Evolutionary conservation across 2,329 filamentous ascomycete species (phyloP).

Genomic region (Ophiosphaerella narmari): DNA sequence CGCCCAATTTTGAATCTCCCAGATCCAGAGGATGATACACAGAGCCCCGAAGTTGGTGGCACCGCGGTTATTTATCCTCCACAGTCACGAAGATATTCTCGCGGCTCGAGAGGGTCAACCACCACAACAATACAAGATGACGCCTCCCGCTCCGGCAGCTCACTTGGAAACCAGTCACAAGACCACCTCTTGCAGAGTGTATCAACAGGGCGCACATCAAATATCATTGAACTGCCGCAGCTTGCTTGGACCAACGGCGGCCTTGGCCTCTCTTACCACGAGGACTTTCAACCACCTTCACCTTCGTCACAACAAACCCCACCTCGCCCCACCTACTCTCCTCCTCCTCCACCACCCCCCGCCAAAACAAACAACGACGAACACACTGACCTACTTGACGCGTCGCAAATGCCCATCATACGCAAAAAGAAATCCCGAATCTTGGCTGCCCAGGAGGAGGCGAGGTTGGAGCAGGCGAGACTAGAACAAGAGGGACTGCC

Average conservation of each 20-base stretch:
- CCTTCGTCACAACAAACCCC: constrained; percentile 35
- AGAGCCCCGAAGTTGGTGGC: constrained; percentile 32
- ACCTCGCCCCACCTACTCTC: constrained; percentile 53
- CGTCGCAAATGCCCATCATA: constrained; percentile 16
- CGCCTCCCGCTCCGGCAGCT: constrained; percentile 39
- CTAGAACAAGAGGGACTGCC: too few relatives aligned
- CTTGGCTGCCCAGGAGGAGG: too few relatives aligned
- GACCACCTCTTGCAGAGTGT: constrained; percentile 45
- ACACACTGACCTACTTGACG: constrained; percentile 7
- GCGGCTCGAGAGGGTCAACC: constrained; percentile 36
- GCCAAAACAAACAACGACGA: constrained; percentile 19
- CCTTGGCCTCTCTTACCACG: constrained; percentile 52
- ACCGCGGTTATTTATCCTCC: constrained; percentile 46
- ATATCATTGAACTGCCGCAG: constrained; percentile 41
- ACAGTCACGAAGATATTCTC: constrained; percentile 41
- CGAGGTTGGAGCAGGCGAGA: too few relatives aligned
- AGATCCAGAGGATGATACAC: constrained; percentile 27
- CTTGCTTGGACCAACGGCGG: constrained; percentile 44
- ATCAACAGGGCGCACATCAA: constrained; percentile 29
- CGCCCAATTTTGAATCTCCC: constrained; percentile 22
- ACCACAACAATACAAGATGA: constrained; percentile 42
- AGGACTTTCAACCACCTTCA: constrained; percentile 28
- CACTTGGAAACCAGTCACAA: constrained; percentile 34
- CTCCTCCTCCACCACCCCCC: constrained; percentile 54
- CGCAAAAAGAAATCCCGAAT: not conserved